Evolutionary conservation across 1,284 basidiomycete species (phyloP), one percentile per base, ranked within the genome.

Genomic region (Ganoderma sinense): DNA sequence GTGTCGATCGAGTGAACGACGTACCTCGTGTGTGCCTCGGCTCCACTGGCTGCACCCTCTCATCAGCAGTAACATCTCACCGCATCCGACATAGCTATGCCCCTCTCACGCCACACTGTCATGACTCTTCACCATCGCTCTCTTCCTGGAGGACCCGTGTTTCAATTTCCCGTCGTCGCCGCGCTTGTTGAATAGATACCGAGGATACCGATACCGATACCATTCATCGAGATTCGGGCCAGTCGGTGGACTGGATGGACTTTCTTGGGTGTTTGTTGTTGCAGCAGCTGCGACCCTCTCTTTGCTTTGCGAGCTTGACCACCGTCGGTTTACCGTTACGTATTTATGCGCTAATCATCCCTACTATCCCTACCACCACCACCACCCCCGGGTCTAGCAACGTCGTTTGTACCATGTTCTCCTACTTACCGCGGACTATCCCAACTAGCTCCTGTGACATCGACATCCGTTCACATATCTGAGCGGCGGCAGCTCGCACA

Each of bases 1-100:
- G 84, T 85, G 74, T 87, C 88, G 23, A 88, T 86, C 66, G 86
- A 88, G 78, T 88, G 73, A 82, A 62, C 39, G 48, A 51, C 66
- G 23, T 41, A 1, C 39, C 7, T n/a, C 39, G 48, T 23, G 36
- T 62, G 60, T 61, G 33, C 18, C 41, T 31, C 40, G 26, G 43
- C 33, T 18, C 62, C 20, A 26, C 29, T 39, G 11, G 26, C n/a
- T 14, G 20, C 13, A 8, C 53, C 14, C 14, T 23, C 16, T 23
- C 39, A 10, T 18, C 48, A 14, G 14, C 56, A n/a, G 4, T 23
- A 29, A 26, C 59, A 26, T 61, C 40, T 43, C 59, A 8, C 39
- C 39, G 39, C 39, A 61, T 61, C 59, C 23, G 39, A 61, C 59
- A 40, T 26, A 61, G 59, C 59, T 61, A 61, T 40, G 63, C 36